A percentile compares a stretch with the other conserved stretches of the same genome.
Conservation (phyloP, 257 asterid species). For the Rhazya stricta region DNA sequence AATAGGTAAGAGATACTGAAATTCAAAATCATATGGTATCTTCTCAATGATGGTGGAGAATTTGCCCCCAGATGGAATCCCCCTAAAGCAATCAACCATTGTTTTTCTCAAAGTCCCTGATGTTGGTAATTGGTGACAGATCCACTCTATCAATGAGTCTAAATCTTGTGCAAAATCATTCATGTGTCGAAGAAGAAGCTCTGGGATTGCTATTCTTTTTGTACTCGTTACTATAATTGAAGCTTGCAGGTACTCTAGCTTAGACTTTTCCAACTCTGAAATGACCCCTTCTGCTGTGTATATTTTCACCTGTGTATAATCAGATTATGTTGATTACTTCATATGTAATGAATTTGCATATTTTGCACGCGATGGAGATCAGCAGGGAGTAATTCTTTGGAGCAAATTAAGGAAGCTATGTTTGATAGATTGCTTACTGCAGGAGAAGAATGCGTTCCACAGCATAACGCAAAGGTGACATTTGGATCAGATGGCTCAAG, state of each 20-base stretch:
- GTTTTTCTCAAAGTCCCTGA: conserved; percentile 74
- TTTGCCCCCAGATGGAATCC: conserved; percentile 35
- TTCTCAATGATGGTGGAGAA: conserved; percentile 50
- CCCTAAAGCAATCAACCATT: conserved; percentile 58
- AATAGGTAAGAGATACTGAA: conserved; percentile 57
- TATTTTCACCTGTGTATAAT: conserved; percentile 55
- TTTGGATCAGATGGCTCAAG: conserved; percentile 70
- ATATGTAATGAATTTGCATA: not conserved
- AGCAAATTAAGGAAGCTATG: not conserved
- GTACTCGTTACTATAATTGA: conserved; percentile 59
- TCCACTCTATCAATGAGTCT: conserved; percentile 66
- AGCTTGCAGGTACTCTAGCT: conserved; percentile 73
- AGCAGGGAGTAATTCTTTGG: not conserved
- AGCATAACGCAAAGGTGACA: conserved; percentile 73
- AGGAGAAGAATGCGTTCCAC: conserved; percentile 90
- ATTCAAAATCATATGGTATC: conserved; percentile 77
- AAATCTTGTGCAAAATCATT: conserved; percentile 52
- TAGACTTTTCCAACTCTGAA: conserved; percentile 64
- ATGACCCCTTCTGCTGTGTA: conserved; percentile 74
- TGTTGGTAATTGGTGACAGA: conserved; percentile 71
- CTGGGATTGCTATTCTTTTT: conserved; percentile 61
- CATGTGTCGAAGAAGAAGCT: conserved; percentile 61
- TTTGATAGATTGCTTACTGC: conserved; percentile 43
- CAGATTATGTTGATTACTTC: not conserved
- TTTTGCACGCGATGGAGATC: not conserved